A percentile compares a stretch with the other conserved stretches of the same genome.
phyloP scores from a whole-genome alignment of 176 grass and related monocot species.

The Paspalum notatum region DNA sequence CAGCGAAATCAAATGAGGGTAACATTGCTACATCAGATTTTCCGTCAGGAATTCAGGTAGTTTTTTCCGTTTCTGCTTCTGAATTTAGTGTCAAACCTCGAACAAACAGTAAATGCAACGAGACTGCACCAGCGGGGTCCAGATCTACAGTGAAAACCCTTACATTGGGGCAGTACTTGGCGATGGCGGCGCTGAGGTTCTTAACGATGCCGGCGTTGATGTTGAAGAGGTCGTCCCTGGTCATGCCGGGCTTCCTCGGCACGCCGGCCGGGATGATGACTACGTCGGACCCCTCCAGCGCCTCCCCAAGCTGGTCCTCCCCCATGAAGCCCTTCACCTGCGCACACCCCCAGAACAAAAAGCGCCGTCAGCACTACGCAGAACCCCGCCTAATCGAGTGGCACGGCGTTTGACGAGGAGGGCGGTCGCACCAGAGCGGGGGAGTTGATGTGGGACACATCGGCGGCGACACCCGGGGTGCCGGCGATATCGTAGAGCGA shows the following conservation, averaged over 20 bases:
- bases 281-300: slow-evolving; percentile 58
- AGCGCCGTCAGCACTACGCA: not conserved
- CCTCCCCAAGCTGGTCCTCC: slow-evolving; percentile 60
- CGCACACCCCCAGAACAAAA: not conserved
- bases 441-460: slow-evolving; percentile 74
- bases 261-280: slow-evolving; percentile 73
- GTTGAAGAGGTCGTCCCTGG: slow-evolving; percentile 76
- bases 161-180: slow-evolving; percentile 69
- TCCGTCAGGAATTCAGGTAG: not conserved
- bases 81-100: not conserved
- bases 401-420: not conserved
- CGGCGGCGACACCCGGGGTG: slow-evolving; percentile 68
- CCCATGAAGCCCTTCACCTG: slow-evolving; percentile 60
- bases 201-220: slow-evolving; percentile 77
- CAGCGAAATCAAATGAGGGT: not conserved
- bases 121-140: not conserved
- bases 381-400: not conserved
- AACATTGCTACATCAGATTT: not conserved
- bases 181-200: slow-evolving; percentile 53
- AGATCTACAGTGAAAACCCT: not conserved
- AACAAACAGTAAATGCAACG: not conserved
- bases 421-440: slow-evolving; percentile 25
- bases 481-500: slow-evolving; percentile 73
- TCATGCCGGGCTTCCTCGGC: slow-evolving; percentile 79
- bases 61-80: not conserved